Evolutionary conservation across 2,329 filamentous ascomycete species (phyloP), one percentile per base, ranked within the genome.

Genomic region (Clonostachys rosea): DNA sequence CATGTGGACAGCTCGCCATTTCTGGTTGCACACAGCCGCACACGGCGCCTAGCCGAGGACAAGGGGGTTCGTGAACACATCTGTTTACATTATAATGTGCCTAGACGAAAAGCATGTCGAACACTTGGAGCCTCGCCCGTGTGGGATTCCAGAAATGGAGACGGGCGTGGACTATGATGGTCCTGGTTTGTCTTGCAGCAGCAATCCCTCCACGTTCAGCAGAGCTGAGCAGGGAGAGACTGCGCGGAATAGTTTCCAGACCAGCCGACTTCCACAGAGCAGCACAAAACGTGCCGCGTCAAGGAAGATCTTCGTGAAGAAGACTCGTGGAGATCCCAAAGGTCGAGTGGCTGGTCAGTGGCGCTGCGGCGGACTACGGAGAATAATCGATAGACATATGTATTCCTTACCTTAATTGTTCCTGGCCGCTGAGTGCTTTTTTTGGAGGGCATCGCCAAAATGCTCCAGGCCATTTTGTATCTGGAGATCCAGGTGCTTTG

Each of bases 81-180:
- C 24, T 30, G 24, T 30, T 10, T 30, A 30, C 24, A 30, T 30
- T 30, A 30, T 30, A 5, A 30, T 30, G 24, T 30, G 24, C 24
- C 24, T 30, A 30, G 9, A 30, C 24, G 24, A 30, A 30, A 30
- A 9, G 24, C 24, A 73, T 75, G 67, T 75, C 54, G 73, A 72
- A 70, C 60, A 60, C 71, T 62, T 54, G 73, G 73, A 76, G 73
- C 73, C 73, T 68, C 72, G 70, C 70, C 71, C 66, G 65, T 64
- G 73, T 75, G 55, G 59, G 47, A 56, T 55, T 50, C 17, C 20
- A 35, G 37, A 40, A 40, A 39, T 36, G 17, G 47, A 65, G 63
- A 70, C 68, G 63, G 71, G 63, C 72, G 63, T 59, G 73, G 73
- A 76, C 73, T 76, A 76, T 76, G 73, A 76, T 73, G 73, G 73